A percentile compares a stretch with the other conserved stretches of the same genome.
Conservation (phyloP, 108 stramenopile genomes). For the Aureococcus anophagefferens region DNA sequence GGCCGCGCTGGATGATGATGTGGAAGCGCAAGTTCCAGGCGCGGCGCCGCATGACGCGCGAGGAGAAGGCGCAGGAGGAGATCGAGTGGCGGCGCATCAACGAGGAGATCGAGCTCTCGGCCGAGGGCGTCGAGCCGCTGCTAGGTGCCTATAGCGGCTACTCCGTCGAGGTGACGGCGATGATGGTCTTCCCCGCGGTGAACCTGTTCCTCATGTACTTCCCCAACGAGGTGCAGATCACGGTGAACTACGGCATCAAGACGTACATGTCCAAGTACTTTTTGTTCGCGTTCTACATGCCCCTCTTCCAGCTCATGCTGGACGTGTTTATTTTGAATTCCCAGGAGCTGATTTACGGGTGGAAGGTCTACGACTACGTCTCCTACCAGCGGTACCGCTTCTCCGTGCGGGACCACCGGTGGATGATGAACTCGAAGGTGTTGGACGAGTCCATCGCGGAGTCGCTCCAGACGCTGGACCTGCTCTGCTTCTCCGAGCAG, state of each 20-base stretch:
- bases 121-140: slow-evolving; percentile 70
- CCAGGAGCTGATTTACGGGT: slow-evolving; percentile 72
- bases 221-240: slow-evolving; percentile 54
- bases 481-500: slow-evolving; percentile 67
- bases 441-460: slow-evolving; percentile 62
- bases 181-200: slow-evolving; percentile 50
- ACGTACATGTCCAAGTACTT: slow-evolving; percentile 66
- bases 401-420: slow-evolving; percentile 55
- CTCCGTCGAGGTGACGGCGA: slow-evolving; percentile 42
- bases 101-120: slow-evolving; percentile 63
- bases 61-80: slow-evolving; percentile 62
- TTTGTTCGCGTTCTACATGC: slow-evolving; percentile 55
- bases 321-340: slow-evolving; percentile 68
- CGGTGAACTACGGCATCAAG: slow-evolving; percentile 54
- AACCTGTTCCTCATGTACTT: slow-evolving; percentile 49
- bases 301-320: slow-evolving; percentile 46
- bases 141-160: slow-evolving; percentile 53
- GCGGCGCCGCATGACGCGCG: slow-evolving; percentile 45
- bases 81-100: slow-evolving; percentile 57
- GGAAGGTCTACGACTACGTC: slow-evolving; percentile 74
- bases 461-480: slow-evolving; percentile 61
- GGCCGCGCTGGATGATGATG: slow-evolving; percentile 65
- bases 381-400: slow-evolving; percentile 71
- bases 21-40: slow-evolving; percentile 37
- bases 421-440: slow-evolving; percentile 50